Evolutionary conservation across 2,329 filamentous ascomycete species (phyloP), one percentile per base, ranked within the genome.

Genomic region (Exserohilum rostratum): DNA sequence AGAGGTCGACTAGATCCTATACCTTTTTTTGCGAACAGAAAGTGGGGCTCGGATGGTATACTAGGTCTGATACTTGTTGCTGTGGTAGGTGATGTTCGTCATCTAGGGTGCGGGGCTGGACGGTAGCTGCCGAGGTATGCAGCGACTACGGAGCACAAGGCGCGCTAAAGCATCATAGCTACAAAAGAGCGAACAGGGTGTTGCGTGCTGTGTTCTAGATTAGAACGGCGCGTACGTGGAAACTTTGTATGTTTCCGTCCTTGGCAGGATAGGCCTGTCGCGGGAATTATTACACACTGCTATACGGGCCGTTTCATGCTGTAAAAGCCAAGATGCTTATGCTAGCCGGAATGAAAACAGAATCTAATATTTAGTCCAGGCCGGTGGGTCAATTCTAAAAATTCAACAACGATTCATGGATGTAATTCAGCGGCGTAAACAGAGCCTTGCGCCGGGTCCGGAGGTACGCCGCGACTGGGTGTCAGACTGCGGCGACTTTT

Each of bases 91-190:
- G 3, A 22, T 42, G 20, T 52, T 45, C 25, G 38, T 31, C 46
- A 35, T 37, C 18, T n/a, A 6, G 30, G 38, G 53, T 63, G 63
- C 65, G 66, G 68, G 65, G 65, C 68, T 57, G 47, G 47, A 25
- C 9, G 10, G 17, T 20, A 30, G 39, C 20, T 64, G 53, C 67
- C 68, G 68, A 72, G 68, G 68, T 69, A 53, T 25, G 45, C 38
- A 50, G 27, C n/a, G 5, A 30, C 15, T 18, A 31, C 27, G 11
- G 25, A 22, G 33, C 30, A 39, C 22, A 40, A 15, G 34, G 46
- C 27, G 29, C 38, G 33, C 42, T 31, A 45, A 29, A 15, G 31
- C 38, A 5, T 17, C 25, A 29, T 33, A 11, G n/a, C 15, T 5
- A 20, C 6, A 12, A 20, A 7, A 25, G 9, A 40, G 18, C 3